A percentile compares a stretch with the other conserved stretches of the same genome.
These are phyloP conservation scores for Monosporozyma aerobia DNA, from an alignment of 805 yeast species.

Conservation along the genomic window DNA sequence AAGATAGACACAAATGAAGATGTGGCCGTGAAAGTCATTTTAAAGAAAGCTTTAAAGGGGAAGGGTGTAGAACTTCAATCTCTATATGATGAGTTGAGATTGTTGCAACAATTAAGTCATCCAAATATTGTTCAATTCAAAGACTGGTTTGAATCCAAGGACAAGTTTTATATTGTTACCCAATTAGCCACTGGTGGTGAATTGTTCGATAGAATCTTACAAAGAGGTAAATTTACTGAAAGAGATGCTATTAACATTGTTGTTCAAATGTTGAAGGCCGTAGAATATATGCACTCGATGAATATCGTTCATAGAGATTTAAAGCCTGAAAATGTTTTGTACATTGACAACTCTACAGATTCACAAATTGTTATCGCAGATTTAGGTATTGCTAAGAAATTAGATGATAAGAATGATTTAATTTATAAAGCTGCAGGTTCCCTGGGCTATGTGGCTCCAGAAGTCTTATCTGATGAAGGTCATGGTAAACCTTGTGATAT, in stretches of 20 bases:
- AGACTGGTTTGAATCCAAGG: slow-evolving; percentile 90
- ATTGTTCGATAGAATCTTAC: slow-evolving; percentile 75
- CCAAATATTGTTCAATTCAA: slow-evolving; percentile 83
- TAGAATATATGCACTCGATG: slow-evolving; percentile 62
- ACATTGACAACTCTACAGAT: slow-evolving; percentile 45
- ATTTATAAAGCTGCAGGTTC: slow-evolving; percentile 78
- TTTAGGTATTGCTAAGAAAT: slow-evolving; percentile 85
- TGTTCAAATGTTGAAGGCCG: slow-evolving; percentile 66
- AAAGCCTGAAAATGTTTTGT: slow-evolving; percentile 88
- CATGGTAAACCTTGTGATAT: slow-evolving; percentile 95
- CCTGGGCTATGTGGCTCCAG: slow-evolving; percentile 96
- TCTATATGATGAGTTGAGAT: slow-evolving; percentile 67
- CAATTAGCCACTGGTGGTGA: slow-evolving; percentile 97
- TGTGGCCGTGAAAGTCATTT: slow-evolving; percentile 83
- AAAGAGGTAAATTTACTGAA: slow-evolving; percentile 80
- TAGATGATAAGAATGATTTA: slow-evolving; percentile 50
- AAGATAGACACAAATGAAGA: slow-evolving; percentile 44
- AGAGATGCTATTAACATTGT: slow-evolving; percentile 72
- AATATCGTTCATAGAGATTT: slow-evolving; percentile 89
- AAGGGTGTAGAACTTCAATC: slow-evolving; percentile 49
- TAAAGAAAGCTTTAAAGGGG: slow-evolving; percentile 76
- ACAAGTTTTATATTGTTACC: slow-evolving; percentile 87
- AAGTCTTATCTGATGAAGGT: slow-evolving; percentile 69
- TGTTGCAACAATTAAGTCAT: slow-evolving; percentile 61
- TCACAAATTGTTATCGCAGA: slow-evolving; percentile 84